Evolutionary conservation across 2,329 filamentous ascomycete species (phyloP).

Genomic region (Cucurbitaria berberidis): DNA sequence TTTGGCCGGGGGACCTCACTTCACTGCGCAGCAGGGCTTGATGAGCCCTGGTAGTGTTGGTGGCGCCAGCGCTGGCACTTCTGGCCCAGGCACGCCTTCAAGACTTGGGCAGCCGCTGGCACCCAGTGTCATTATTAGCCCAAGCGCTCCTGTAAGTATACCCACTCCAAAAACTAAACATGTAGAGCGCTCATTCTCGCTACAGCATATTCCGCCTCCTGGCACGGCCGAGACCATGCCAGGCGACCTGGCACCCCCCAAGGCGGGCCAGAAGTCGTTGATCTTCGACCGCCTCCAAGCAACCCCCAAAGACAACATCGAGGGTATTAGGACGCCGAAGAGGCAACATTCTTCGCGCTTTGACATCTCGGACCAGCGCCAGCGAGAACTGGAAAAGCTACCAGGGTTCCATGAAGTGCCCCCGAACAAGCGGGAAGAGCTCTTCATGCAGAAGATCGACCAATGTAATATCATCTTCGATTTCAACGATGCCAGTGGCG

Average conservation of each 20-base stretch:
- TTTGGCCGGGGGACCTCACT: slow-evolving; percentile 39
- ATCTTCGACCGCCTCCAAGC: slow-evolving; percentile 89
- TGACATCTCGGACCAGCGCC: slow-evolving; percentile 89
- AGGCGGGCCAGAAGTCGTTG: slow-evolving; percentile 86
- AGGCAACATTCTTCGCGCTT: slow-evolving; percentile 97
- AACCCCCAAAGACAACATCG: slow-evolving; percentile 94
- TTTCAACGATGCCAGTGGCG: slow-evolving; percentile 96
- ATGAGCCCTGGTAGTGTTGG: slow-evolving; percentile 40
- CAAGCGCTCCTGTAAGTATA: slow-evolving; percentile 72
- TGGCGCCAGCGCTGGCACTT: slow-evolving; percentile 61
- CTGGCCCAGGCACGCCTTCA: slow-evolving; percentile 62
- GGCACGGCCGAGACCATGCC: slow-evolving; percentile 98
- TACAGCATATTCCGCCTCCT: slow-evolving; percentile 86
- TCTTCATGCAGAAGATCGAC: slow-evolving; percentile 99
- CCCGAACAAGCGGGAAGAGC: slow-evolving; percentile 89
- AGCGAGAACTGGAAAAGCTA: slow-evolving; percentile 92
- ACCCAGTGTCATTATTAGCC: slow-evolving; percentile 92
- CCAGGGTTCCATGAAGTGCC: slow-evolving; percentile 98
- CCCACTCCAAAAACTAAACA: slow-evolving; percentile 2
- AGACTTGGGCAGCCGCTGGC: slow-evolving; percentile 69
- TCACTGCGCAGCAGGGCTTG: slow-evolving; percentile 39
- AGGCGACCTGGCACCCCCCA: slow-evolving; percentile 91
- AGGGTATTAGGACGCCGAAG: slow-evolving; percentile 93
- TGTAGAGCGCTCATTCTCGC: slow-evolving; percentile 9
- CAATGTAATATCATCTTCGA: slow-evolving; percentile 99